Evolutionary conservation across 345 rosid species (phyloP), one percentile per base, ranked within the genome.

Genomic region (Toxicodendron radicans): DNA sequence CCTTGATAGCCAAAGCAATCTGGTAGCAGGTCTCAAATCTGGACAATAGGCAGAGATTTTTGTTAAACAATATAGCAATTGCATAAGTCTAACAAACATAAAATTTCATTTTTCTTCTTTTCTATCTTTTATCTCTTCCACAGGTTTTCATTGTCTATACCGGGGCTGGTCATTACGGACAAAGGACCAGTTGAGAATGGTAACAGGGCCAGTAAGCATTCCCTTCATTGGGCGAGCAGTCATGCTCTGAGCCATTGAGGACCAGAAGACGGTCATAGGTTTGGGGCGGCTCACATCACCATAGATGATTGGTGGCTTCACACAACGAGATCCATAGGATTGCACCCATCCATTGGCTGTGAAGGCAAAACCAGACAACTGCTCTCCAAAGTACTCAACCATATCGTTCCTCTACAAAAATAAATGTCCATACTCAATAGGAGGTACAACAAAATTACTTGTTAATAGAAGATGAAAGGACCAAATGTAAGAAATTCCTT

Each of bases 151-250:
- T 58, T 27, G 4, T 35, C 43, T 43, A 71, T 92, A 94, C 98
- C 97, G 91, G 14, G 97, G 98, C 78, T 95, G 99, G 88, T 95
- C 98, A 76, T 95, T 95, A 58, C 98, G 81, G 73, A 95, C 98
- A 38, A 95, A 95, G 72, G 99, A 95, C 99, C 99, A 95, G 91
- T 95, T 92, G 70, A 95, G 91, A 75, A 92, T 95, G 75, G 98
- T 95, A 77, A 95, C 99, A 20, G 99, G 99, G 54, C 99, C 99
- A n/a, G 98, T 95, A 83, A 95, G 99, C 99, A 95, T 95, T 63
- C 99, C 99, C 86, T 95, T 95, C 99, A 95, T 95, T 46, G 98
- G 98, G 82, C 98, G 93, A 58, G 87, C 53, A 63, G 99, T 91
- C 97, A 95, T 87, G 89, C 98, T 92, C 80, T 95, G 99, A 43